Evolutionary conservation across 2,329 filamentous ascomycete genomes (phyloP).

Genomic region (Neonectria punicea): DNA sequence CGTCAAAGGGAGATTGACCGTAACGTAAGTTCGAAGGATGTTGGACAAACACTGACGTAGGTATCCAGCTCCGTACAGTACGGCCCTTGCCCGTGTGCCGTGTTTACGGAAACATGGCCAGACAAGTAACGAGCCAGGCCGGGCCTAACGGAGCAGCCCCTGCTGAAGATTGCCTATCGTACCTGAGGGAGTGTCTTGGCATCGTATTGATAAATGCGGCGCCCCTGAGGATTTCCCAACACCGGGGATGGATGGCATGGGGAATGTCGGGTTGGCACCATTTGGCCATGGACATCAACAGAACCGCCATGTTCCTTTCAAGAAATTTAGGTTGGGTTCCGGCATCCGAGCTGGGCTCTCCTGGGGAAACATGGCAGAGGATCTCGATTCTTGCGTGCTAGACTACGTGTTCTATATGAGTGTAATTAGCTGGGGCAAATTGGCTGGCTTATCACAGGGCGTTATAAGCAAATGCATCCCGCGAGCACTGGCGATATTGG

Average conservation of each 20-base stretch:
- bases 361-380: constrained; percentile 33
- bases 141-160: constrained; percentile 4
- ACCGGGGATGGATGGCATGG: background rate
- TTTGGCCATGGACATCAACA: constrained; percentile 1
- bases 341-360: constrained; percentile 12
- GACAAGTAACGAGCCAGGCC: constrained; percentile 1
- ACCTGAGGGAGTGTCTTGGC: background rate
- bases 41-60: background rate
- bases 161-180: constrained; percentile 14
- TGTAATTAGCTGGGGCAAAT: constrained; percentile 39
- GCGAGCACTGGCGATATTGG: constrained; percentile 14
- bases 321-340: constrained; percentile 24
- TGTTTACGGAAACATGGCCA: constrained; percentile 11
- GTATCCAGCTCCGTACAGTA: constrained; percentile 8
- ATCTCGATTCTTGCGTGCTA: constrained; percentile 16
- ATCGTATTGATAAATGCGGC: constrained; percentile 20
- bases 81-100: background rate
- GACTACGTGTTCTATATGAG: constrained; percentile 24
- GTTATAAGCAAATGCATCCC: constrained; percentile 32
- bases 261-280: constrained; percentile 1
- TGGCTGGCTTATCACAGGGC: constrained; percentile 30
- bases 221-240: constrained; percentile 12
- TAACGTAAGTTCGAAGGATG: constrained; percentile 14
- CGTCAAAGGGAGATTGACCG: background rate
- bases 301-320: constrained; percentile 4